Conservation (phyloP, 2,329 filamentous ascomycete genomes). For the Cryphonectria radicalis region DNA sequence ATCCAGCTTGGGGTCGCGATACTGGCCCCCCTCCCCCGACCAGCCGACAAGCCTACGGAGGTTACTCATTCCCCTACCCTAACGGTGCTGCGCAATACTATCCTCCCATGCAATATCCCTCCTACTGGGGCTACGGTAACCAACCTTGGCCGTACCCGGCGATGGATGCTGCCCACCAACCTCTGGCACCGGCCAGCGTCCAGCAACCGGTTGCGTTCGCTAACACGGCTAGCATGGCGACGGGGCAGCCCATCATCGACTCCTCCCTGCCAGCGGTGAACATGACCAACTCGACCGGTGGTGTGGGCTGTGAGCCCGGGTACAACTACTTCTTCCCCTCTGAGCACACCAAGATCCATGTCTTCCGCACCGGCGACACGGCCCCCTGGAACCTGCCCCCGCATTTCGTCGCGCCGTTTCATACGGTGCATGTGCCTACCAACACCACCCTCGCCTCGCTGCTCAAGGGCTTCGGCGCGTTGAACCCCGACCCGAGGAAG, state of each 20-base stretch:
- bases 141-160: background rate
- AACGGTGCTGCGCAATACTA: background rate
- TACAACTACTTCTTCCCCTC: slow-evolving; percentile 66
- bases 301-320: slow-evolving; percentile 62
- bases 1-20: slow-evolving; percentile 22
- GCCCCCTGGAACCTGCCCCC: slow-evolving; percentile 58
- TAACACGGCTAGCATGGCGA: slow-evolving; percentile 44
- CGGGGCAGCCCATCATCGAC: slow-evolving; percentile 49
- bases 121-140: background rate
- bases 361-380: slow-evolving; percentile 52
- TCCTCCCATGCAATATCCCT: background rate
- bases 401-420: slow-evolving; percentile 49
- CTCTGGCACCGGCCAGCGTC: background rate
- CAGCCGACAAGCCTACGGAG: background rate
- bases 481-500: slow-evolving; percentile 53
- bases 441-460: slow-evolving; percentile 59
- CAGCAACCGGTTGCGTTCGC: slow-evolving; percentile 33
- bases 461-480: slow-evolving; percentile 62
- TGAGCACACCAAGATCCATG: slow-evolving; percentile 63
- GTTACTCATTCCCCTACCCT: background rate
- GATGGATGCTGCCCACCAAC: slow-evolving; percentile 21
- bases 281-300: slow-evolving; percentile 61
- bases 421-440: slow-evolving; percentile 56
- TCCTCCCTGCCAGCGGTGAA: slow-evolving; percentile 54
- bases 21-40: slow-evolving; percentile 12